A percentile compares a stretch with the other conserved stretches of the same genome.
phyloP scores from a whole-genome alignment of 345 rosid genomes.

The Garcia nutans region DNA sequence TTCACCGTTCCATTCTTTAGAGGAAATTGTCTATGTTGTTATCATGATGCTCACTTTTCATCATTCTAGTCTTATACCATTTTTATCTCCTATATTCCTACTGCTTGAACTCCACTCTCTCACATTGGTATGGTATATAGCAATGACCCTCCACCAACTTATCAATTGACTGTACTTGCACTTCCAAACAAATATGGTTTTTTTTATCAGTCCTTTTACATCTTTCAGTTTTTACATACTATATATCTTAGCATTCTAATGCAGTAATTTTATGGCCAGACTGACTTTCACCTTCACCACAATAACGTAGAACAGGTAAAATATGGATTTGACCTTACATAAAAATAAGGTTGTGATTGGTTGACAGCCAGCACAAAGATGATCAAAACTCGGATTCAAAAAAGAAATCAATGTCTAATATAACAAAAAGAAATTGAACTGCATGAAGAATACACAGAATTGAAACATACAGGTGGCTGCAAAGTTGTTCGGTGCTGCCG shows the following conservation, averaged over 20 bases:
- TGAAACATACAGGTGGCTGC: not conserved
- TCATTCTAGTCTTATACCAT: not conserved
- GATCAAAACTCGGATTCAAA: not conserved
- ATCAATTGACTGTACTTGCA: not conserved
- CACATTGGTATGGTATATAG: not conserved
- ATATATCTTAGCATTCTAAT: not conserved
- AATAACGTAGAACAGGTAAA: too few species aligned
- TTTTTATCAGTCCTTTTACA: not conserved
- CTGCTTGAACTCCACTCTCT: not conserved
- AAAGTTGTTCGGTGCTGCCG: constrained; percentile 21
- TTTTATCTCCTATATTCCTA: not conserved
- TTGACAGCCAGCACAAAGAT: not conserved
- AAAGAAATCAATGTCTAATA: not conserved
- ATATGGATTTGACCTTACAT: not conserved
- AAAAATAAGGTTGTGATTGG: not conserved
- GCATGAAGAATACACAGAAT: not conserved
- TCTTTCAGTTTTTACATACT: not conserved
- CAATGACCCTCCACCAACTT: not conserved
- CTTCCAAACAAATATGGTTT: not conserved
- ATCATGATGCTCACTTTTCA: not conserved
- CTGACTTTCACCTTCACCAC: not conserved
- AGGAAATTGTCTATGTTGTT: not conserved
- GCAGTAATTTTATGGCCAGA: not conserved
- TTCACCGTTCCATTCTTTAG: not conserved
- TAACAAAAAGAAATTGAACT: not conserved